A percentile compares a stretch with the other conserved stretches of the same genome.
Conservation (phyloP, 1,284 basidiomycete genomes). For the Porodaedalea pini region DNA sequence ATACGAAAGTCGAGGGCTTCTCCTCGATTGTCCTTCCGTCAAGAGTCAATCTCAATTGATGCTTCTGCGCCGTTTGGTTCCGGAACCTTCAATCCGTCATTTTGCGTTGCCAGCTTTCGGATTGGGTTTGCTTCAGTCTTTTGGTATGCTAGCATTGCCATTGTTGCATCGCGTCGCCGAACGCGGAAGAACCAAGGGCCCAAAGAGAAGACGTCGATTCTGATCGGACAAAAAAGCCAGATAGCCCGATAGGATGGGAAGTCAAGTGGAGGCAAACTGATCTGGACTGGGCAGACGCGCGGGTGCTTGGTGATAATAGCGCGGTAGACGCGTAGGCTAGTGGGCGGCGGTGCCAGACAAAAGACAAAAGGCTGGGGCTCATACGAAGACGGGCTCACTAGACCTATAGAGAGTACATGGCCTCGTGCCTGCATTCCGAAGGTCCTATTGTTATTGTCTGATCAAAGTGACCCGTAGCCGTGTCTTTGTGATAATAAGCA, state of each 20-base stretch:
- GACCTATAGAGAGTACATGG: neutral
- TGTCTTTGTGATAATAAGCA: constrained; percentile 9
- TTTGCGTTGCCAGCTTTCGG: neutral
- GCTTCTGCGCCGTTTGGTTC: constrained; percentile 5
- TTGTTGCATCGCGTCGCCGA: neutral
- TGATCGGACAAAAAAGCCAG: constrained; percentile 18
- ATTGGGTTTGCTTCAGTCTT: neutral
- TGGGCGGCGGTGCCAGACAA: constrained; percentile 16
- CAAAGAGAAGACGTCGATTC: neutral
- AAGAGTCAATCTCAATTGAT: neutral
- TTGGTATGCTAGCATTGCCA: constrained; percentile 8
- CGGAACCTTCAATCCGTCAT: neutral
- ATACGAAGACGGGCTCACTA: neutral
- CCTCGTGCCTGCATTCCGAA: constrained; percentile 19
- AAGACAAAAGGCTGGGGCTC: constrained; percentile 13
- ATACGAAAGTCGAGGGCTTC: constrained; percentile 2
- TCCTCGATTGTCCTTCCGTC: constrained; percentile 11
- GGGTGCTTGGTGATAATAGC: constrained; percentile 9
- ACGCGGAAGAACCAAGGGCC: neutral
- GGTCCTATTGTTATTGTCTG: constrained; percentile 14
- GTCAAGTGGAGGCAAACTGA: neutral
- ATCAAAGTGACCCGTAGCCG: constrained; percentile 1
- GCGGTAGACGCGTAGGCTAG: neutral
- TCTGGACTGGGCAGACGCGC: neutral
- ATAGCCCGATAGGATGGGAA: constrained; percentile 11